Percentiles rank a stretch among this genome's conserved stretches.
Conservation (phyloP, 257 asterid species). For the Cordia subcordata region DNA sequence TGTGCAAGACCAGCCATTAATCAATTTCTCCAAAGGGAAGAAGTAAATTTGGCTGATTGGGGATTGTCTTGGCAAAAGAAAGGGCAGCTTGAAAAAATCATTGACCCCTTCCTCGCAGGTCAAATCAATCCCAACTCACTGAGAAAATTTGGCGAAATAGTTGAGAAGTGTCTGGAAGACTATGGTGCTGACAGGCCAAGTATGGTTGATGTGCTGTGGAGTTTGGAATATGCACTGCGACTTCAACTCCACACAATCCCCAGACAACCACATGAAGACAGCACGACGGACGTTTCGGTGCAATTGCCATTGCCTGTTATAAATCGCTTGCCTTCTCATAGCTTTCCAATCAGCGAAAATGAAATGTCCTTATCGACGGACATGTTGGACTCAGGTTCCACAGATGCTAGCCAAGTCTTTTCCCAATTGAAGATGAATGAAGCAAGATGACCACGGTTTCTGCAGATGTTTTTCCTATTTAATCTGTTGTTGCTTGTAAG, state of each 20-base stretch:
- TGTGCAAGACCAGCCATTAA: constrained; percentile 52
- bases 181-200: constrained; percentile 42
- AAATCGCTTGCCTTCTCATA: constrained; percentile 32
- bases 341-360: constrained; percentile 11
- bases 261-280: constrained; percentile 26
- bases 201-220: constrained; percentile 67
- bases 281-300: constrained; percentile 36
- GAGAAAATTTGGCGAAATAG: constrained; percentile 46
- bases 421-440: constrained; percentile 33
- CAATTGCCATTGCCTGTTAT: constrained; percentile 25
- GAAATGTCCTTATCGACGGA: neutral
- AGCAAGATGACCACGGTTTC: constrained; percentile 25
- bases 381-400: constrained; percentile 8
- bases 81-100: constrained; percentile 35
- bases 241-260: constrained; percentile 35
- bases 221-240: constrained; percentile 42
- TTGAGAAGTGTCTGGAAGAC: constrained; percentile 48
- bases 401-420: constrained; percentile 29
- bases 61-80: constrained; percentile 33
- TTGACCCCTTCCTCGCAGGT: constrained; percentile 50
- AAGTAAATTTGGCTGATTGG: constrained; percentile 59
- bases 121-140: constrained; percentile 37
- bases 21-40: constrained; percentile 26
- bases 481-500: too few species aligned
- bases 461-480: too few species aligned